phyloP scores from a whole-genome alignment of 306 rosid species.

The Cicer yamashitae region DNA sequence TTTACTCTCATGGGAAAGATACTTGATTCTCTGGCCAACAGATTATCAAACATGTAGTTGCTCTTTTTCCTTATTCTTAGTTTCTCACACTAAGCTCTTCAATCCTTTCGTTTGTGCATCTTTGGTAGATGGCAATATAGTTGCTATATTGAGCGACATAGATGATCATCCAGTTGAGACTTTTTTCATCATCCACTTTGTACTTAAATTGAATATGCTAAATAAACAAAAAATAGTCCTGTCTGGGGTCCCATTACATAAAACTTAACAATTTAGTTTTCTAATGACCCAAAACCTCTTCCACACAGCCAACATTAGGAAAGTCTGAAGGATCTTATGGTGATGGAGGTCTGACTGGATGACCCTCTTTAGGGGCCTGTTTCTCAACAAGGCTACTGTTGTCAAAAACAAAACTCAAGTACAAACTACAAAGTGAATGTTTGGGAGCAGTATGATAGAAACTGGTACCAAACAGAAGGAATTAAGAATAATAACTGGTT shows the following conservation, averaged over 20 bases:
- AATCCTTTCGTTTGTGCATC: neutral
- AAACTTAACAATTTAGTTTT: neutral
- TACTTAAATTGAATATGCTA: neutral
- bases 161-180: neutral
- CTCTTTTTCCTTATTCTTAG: no score
- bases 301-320: neutral
- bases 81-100: no score
- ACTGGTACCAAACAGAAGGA: no score
- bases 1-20: neutral
- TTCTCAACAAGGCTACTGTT: no score
- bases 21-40: neutral
- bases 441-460: no score
- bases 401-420: no score
- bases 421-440: no score
- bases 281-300: neutral
- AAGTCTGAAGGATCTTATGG: neutral
- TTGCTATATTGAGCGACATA: neutral
- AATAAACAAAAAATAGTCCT: neutral
- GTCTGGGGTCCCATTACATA: neutral
- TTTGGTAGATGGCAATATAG: neutral
- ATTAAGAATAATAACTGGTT: no score
- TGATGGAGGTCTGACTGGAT: neutral
- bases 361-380: neutral
- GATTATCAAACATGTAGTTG: neutral
- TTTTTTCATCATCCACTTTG: neutral